Percentiles rank a stretch among this genome's conserved stretches.
phyloP scores from a whole-genome alignment of 106 monocot species.

The Dendrobium huoshanense region DNA sequence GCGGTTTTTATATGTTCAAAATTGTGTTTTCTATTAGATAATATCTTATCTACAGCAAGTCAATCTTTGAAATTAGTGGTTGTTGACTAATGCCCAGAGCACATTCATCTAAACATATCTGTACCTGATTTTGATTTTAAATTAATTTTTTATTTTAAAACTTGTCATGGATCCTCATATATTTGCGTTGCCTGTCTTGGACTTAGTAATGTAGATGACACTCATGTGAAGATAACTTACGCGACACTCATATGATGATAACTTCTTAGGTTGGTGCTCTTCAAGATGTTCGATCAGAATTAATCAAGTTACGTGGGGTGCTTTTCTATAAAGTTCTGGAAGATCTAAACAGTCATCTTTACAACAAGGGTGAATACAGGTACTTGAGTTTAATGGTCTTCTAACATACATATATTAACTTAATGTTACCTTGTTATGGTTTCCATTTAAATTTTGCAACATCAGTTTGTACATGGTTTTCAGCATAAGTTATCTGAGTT shows the following conservation, averaged over 20 bases:
- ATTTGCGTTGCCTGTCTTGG: not conserved
- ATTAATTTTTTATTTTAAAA: not conserved
- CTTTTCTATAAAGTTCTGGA: conserved; percentile 92
- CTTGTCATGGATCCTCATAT: not conserved
- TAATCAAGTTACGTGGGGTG: conserved; percentile 78
- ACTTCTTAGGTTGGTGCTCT: conserved; percentile 77
- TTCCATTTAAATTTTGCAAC: not conserved
- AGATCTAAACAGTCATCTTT: conserved; percentile 88
- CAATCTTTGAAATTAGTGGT: not conserved
- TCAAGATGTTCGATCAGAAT: conserved; percentile 97
- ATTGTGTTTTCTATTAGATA: not conserved
- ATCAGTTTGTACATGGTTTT: too few relatives aligned
- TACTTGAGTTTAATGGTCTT: conserved; percentile 16
- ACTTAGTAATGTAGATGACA: not conserved
- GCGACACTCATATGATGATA: not conserved
- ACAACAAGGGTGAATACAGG: conserved; percentile 90
- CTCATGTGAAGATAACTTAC: not conserved
- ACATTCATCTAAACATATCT: not conserved
- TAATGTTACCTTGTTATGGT: not conserved
- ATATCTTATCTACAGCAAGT: not conserved
- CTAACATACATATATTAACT: not conserved
- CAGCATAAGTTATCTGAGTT: too few relatives aligned
- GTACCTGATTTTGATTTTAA: not conserved
- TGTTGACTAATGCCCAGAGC: not conserved
- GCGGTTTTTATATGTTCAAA: not conserved